phyloP scores from a whole-genome alignment of 768 basidiomycete species.

The Calocybe gangraenosa region DNA sequence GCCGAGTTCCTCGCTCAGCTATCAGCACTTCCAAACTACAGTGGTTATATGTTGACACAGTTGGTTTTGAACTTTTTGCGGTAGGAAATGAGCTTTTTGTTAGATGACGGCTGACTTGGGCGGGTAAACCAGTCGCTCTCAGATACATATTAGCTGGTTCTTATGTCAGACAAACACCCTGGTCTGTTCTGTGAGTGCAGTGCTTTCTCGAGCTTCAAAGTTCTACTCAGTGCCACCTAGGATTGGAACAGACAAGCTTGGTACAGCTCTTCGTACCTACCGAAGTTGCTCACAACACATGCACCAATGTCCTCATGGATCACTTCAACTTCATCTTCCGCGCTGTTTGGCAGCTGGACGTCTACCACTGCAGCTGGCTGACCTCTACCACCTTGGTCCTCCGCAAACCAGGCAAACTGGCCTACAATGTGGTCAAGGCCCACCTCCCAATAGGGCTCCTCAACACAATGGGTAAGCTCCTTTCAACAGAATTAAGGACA shows the following conservation, averaged over 20 bases:
- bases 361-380: slow-evolving; percentile 26
- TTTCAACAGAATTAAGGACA: slow-evolving; percentile 25
- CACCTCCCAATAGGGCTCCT: slow-evolving; percentile 32
- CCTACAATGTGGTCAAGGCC: slow-evolving; percentile 27
- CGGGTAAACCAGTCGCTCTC: not conserved
- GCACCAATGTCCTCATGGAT: no score
- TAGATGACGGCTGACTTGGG: no score
- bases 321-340: slow-evolving; percentile 16
- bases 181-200: slow-evolving; percentile 71
- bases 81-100: no score
- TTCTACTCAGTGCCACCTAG: slow-evolving; percentile 34
- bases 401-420: slow-evolving; percentile 29
- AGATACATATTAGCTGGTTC: slow-evolving; percentile 16
- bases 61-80: no score
- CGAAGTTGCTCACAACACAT: slow-evolving; percentile 96
- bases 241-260: slow-evolving; percentile 97
- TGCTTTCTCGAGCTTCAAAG: not conserved
- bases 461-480: slow-evolving; percentile 25
- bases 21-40: no score
- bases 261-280: slow-evolving; percentile 96
- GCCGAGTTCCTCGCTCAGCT: no score
- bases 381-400: slow-evolving; percentile 24
- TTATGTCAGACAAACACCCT: slow-evolving; percentile 78
- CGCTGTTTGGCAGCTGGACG: slow-evolving; percentile 22
- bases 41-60: no score